Percentiles rank a stretch among this genome's conserved stretches.
These are phyloP conservation scores for Agastache rugosa DNA, from an alignment of 257 asterid species.

Conservation along the genomic window DNA sequence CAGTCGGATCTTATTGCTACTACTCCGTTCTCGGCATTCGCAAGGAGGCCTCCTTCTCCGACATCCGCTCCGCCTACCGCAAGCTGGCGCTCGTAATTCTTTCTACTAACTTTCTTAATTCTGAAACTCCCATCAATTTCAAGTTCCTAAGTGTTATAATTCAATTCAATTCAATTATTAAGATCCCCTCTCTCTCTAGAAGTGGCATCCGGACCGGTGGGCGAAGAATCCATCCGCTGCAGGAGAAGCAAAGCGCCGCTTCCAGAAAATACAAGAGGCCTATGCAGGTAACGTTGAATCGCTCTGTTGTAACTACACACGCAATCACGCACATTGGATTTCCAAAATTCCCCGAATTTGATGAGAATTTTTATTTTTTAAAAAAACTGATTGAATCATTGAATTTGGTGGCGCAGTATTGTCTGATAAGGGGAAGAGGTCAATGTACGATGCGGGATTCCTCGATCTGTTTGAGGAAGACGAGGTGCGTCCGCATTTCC, in stretches of 20 bases:
- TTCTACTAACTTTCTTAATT: neutral
- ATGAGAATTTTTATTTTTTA: neutral
- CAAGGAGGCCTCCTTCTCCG: conserved; percentile 78
- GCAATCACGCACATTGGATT: neutral
- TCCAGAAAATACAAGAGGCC: conserved; percentile 82
- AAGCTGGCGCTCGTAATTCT: conserved; percentile 73
- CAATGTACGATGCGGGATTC: conserved; percentile 92
- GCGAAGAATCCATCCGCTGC: conserved; percentile 68
- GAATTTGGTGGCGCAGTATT: conserved; percentile 56
- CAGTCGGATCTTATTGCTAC: conserved; percentile 57
- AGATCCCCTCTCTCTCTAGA: conserved; percentile 35
- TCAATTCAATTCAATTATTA: conserved; percentile 2
- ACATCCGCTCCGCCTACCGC: conserved; percentile 87
- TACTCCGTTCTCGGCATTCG: conserved; percentile 82
- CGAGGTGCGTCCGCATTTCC: conserved; percentile 56
- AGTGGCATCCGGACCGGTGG: conserved; percentile 89
- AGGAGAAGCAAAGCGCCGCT: conserved; percentile 75
- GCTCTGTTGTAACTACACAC: neutral
- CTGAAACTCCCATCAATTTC: neutral
- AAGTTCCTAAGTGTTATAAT: neutral
- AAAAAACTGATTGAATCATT: conserved; percentile 22
- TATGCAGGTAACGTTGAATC: conserved; percentile 55
- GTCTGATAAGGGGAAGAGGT: conserved; percentile 81
- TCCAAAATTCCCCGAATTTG: neutral
- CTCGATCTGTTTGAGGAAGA: conserved; percentile 85